Percentiles rank a stretch among this genome's conserved stretches.
These are phyloP conservation scores for Plasmodium berghei DNA, from an alignment of 169 alveolate genomes.

Conservation along the genomic window DNA sequence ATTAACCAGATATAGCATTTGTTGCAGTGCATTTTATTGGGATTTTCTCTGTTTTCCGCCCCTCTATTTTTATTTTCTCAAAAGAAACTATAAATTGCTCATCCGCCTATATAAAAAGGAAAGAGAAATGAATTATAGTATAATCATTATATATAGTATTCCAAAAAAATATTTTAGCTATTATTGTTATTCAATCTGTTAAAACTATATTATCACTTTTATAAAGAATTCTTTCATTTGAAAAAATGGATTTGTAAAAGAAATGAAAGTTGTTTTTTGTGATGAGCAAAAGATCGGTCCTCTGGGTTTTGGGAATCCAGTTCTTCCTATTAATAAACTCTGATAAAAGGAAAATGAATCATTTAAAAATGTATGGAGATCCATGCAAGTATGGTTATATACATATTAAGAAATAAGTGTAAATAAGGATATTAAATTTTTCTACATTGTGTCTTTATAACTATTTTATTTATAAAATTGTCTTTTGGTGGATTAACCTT, in stretches of 20 bases:
- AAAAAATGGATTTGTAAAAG: conserved; percentile 69
- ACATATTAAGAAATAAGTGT: background rate
- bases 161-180: too few relatives aligned
- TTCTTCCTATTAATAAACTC: conserved; percentile 70
- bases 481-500: conserved; percentile 26
- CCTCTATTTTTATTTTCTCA: conserved; percentile 64
- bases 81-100: conserved; percentile 48
- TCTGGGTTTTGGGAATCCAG: conserved; percentile 66
- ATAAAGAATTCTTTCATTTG: conserved; percentile 48
- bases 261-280: conserved; percentile 67
- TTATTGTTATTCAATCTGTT: too few relatives aligned
- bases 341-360: background rate
- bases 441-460: background rate
- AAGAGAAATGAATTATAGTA: background rate
- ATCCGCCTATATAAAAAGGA: conserved; percentile 30
- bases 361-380: background rate
- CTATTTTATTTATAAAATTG: conserved; percentile 7
- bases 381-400: background rate
- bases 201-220: conserved; percentile 8
- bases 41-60: conserved; percentile 54
- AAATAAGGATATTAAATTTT: too few relatives aligned
- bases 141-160: background rate
- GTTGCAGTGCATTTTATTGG: conserved; percentile 64
- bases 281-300: conserved; percentile 76
- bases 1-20: conserved; percentile 58